Evolutionary conservation across 2,329 filamentous ascomycete species (phyloP).

Genomic region (Colletotrichum horii): DNA sequence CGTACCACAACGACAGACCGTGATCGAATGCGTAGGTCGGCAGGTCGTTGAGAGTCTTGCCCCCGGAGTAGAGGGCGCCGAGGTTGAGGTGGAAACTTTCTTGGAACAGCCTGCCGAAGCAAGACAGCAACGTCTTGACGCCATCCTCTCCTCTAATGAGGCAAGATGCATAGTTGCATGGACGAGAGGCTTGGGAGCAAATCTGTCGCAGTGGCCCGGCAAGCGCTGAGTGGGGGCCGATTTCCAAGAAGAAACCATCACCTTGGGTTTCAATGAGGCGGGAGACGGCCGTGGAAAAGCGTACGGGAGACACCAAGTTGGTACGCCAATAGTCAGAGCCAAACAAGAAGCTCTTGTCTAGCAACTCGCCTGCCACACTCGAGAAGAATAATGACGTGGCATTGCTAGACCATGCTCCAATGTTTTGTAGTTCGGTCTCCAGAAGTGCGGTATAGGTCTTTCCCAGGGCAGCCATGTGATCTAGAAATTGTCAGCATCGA

Average conservation of each 20-base stretch:
- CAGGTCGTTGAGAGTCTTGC: background rate
- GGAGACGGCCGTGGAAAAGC: background rate
- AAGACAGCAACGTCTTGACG: background rate
- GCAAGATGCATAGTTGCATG: background rate
- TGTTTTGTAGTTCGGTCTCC: background rate
- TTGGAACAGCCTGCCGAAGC: background rate
- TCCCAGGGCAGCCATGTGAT: background rate
- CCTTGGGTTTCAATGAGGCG: background rate
- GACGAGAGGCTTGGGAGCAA: background rate
- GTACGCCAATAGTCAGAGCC: background rate
- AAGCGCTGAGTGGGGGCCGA: background rate
- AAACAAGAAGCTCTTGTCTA: background rate
- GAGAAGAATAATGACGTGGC: background rate
- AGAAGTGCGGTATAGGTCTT: background rate
- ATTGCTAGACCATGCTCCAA: background rate
- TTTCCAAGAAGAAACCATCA: background rate
- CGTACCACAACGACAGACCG: background rate
- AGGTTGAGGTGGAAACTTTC: background rate
- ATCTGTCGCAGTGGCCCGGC: background rate
- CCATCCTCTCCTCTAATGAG: background rate
- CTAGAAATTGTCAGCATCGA: background rate
- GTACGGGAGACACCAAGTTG: background rate
- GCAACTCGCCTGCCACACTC: slow-evolving; percentile 31
- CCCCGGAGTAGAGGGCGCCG: background rate
- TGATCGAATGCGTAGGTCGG: background rate